Percentiles rank a stretch among this genome's conserved stretches.
Evolutionary conservation across 1,284 basidiomycete genomes (phyloP).

Genomic region (Jaminaea rosea): DNA sequence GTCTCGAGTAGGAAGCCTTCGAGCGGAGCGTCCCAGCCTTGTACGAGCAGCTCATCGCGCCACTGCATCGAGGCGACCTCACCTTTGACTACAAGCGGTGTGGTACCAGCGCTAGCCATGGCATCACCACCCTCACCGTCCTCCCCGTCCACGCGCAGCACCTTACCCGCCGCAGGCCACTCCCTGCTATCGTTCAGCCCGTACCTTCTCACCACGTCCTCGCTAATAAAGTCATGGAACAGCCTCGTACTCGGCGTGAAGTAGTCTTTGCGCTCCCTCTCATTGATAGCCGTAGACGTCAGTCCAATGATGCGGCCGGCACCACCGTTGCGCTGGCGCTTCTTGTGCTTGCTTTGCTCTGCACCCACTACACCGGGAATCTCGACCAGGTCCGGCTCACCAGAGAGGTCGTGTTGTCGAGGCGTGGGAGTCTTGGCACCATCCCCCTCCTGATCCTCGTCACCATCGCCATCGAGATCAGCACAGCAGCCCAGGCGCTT

Average conservation of each 20-base stretch:
- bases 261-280: slow-evolving; percentile 47
- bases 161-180: not conserved
- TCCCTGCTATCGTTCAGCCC: slow-evolving; percentile 9
- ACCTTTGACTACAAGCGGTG: slow-evolving; percentile 10
- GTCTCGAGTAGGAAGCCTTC: slow-evolving; percentile 11
- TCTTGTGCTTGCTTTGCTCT: slow-evolving; percentile 46
- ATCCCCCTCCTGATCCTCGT: too few relatives aligned
- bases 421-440: too few relatives aligned
- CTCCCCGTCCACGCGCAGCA: not conserved
- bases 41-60: slow-evolving; percentile 6
- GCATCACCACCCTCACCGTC: not conserved
- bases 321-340: slow-evolving; percentile 31
- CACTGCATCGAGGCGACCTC: slow-evolving; percentile 9
- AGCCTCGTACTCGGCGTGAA: slow-evolving; percentile 38
- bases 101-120: not conserved
- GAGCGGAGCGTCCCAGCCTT: slow-evolving; percentile 1
- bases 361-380: slow-evolving; percentile 47
- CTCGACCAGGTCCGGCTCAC: slow-evolving; percentile 32
- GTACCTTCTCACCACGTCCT: slow-evolving; percentile 28
- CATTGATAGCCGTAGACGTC: slow-evolving; percentile 34
- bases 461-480: not conserved
- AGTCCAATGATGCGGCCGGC: slow-evolving; percentile 7
- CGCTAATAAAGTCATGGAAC: slow-evolving; percentile 36
- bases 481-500: not conserved
- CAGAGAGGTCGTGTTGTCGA: not conserved